Conservation (phyloP, 2,329 filamentous ascomycete species). For the Curvularia sp. region DNA sequence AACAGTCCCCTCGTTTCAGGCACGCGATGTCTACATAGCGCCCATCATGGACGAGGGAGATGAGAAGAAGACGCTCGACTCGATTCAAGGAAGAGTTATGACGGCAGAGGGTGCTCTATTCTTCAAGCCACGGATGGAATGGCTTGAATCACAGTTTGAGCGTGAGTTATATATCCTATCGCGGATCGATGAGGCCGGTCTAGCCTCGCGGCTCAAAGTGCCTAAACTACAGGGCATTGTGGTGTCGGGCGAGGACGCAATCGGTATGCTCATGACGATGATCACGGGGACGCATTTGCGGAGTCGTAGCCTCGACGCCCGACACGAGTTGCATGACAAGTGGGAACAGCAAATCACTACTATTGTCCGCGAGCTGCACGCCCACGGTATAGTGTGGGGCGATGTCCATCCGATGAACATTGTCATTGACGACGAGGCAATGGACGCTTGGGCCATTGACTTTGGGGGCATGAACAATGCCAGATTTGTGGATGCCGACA, state of each 20-base stretch:
- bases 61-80: not conserved
- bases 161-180: not conserved
- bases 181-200: conserved; percentile 5
- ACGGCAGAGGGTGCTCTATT: conserved; percentile 10
- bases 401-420: not conserved
- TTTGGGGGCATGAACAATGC: not conserved
- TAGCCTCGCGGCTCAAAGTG: conserved; percentile 7
- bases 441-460: not conserved
- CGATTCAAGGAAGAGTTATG: conserved; percentile 11
- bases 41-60: not conserved
- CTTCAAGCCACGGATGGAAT: conserved; percentile 16
- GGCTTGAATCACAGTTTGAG: conserved; percentile 4
- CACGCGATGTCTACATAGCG: conserved; percentile 1
- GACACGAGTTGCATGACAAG: not conserved
- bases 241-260: not conserved
- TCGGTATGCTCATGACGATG: not conserved
- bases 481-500: not conserved
- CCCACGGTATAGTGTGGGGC: not conserved
- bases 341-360: not conserved
- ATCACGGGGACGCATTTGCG: not conserved
- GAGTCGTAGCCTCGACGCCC: not conserved
- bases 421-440: not conserved
- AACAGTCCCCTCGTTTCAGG: not conserved
- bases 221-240: conserved; percentile 8
- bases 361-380: not conserved